Conservation (phyloP, 139 green algal species). For the Tetraselmis chui region DNA sequence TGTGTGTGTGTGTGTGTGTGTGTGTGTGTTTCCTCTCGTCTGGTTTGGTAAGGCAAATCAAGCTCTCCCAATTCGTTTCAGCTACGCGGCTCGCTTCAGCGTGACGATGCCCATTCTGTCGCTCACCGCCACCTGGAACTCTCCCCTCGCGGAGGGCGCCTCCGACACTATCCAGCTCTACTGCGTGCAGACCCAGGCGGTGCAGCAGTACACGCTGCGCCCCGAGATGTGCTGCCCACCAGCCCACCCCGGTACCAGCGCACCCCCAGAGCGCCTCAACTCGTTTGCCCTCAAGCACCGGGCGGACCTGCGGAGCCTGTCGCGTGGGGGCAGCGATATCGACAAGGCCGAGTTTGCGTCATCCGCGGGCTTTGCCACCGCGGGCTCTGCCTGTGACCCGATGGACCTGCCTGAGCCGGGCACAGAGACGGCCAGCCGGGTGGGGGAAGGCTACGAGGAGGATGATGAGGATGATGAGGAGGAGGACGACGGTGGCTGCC, state of each 20-base stretch:
- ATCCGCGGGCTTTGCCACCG: neutral
- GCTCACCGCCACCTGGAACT: slow-evolving; percentile 21
- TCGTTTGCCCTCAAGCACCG: neutral
- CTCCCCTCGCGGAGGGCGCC: slow-evolving; percentile 12
- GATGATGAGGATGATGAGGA: neutral
- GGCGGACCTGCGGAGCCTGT: neutral
- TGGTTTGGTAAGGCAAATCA: neutral
- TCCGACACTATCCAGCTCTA: slow-evolving; percentile 38
- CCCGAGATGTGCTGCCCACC: slow-evolving; percentile 40
- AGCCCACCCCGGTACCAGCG: neutral
- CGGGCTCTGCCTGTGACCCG: neutral
- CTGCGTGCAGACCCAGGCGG: slow-evolving; percentile 65
- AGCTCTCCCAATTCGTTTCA: neutral
- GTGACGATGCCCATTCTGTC: slow-evolving; percentile 73
- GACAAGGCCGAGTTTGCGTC: neutral
- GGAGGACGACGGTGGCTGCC: no score
- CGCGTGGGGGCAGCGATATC: neutral
- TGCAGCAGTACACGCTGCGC: slow-evolving; percentile 82
- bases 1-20: no score
- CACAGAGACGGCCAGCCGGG: neutral
- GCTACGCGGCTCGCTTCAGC: slow-evolving; percentile 52
- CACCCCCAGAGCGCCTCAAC: neutral
- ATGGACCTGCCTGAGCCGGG: neutral
- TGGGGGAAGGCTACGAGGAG: neutral
- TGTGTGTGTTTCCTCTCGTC: no score